Conservation (phyloP, 495 filamentous ascomycete genomes). For the Penicillium canescens region DNA sequence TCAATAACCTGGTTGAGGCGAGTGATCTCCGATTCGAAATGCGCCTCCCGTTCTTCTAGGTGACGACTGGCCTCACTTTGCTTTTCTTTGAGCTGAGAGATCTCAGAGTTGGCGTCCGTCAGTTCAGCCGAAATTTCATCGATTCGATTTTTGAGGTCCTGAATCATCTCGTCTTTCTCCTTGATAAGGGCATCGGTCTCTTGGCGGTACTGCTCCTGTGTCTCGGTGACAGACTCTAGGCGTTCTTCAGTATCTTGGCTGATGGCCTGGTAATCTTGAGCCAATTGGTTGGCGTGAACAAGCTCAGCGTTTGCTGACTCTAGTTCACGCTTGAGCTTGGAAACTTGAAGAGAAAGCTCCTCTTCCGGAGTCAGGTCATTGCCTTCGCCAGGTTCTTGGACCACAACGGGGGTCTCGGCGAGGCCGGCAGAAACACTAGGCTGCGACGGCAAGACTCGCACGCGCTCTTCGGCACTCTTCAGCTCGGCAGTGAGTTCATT, state of each 20-base stretch:
- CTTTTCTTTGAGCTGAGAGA: slow-evolving; percentile 73
- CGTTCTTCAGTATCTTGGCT: slow-evolving; percentile 88
- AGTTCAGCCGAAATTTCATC: slow-evolving; percentile 83
- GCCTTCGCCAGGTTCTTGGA: slow-evolving; percentile 46
- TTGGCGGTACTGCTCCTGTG: slow-evolving; percentile 80
- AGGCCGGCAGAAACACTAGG: slow-evolving; percentile 56
- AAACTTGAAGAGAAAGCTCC: slow-evolving; percentile 77
- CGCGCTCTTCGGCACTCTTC: slow-evolving; percentile 80
- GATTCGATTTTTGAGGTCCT: slow-evolving; percentile 75
- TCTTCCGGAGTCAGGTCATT: slow-evolving; percentile 71
- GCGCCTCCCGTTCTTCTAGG: slow-evolving; percentile 76
- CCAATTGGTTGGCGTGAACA: slow-evolving; percentile 73
- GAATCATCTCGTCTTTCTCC: slow-evolving; percentile 73
- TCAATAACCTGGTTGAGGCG: slow-evolving; percentile 85
- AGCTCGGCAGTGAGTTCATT: slow-evolving; percentile 88
- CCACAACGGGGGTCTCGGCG: slow-evolving; percentile 22
- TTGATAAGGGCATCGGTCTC: slow-evolving; percentile 74
- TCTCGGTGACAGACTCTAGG: slow-evolving; percentile 72
- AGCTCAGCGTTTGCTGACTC: slow-evolving; percentile 75
- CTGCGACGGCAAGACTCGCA: slow-evolving; percentile 73
- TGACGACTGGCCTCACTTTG: slow-evolving; percentile 72
- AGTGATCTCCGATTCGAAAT: slow-evolving; percentile 71
- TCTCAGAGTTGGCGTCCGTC: slow-evolving; percentile 72
- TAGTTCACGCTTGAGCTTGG: slow-evolving; percentile 79
- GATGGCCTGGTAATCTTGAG: slow-evolving; percentile 87